phyloP scores from a whole-genome alignment of 1,139 yeast genomes.

The Schwanniomyces etchellsii region DNA sequence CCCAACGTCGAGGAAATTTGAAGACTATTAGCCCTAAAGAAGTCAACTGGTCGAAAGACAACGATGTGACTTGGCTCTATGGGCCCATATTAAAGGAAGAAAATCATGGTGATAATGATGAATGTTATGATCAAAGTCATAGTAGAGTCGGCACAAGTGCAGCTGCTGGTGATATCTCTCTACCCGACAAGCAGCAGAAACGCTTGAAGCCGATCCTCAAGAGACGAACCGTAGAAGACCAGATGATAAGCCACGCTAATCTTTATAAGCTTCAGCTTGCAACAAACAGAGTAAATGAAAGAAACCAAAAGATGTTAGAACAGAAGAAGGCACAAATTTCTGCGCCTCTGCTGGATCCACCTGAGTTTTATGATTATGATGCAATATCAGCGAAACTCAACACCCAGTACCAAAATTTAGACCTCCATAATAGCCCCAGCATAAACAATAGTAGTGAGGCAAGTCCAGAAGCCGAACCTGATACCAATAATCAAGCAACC shows the following conservation, averaged over 20 bases:
- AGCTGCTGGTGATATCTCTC: slow-evolving; percentile 43
- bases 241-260: slow-evolving; percentile 57
- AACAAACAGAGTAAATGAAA: slow-evolving; percentile 29
- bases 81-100: slow-evolving; percentile 60
- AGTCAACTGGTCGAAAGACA: slow-evolving; percentile 76
- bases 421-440: background rate
- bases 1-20: slow-evolving; percentile 62
- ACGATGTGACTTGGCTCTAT: slow-evolving; percentile 77
- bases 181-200: slow-evolving; percentile 21
- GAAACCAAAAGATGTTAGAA: slow-evolving; percentile 9
- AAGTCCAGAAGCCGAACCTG: background rate
- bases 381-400: slow-evolving; percentile 56
- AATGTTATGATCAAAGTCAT: slow-evolving; percentile 18
- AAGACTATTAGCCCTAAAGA: slow-evolving; percentile 68
- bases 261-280: slow-evolving; percentile 44
- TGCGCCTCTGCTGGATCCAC: slow-evolving; percentile 8
- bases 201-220: slow-evolving; percentile 74
- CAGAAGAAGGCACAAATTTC: slow-evolving; percentile 14
- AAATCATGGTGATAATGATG: slow-evolving; percentile 19
- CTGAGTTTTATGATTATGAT: slow-evolving; percentile 50
- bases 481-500: background rate
- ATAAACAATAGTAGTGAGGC: background rate
- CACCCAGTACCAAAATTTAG: slow-evolving; percentile 36
- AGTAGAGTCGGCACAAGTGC: slow-evolving; percentile 27
- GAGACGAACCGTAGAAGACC: slow-evolving; percentile 73